phyloP scores from a whole-genome alignment of 768 basidiomycete genomes.

The Lyophyllum atratum region DNA sequence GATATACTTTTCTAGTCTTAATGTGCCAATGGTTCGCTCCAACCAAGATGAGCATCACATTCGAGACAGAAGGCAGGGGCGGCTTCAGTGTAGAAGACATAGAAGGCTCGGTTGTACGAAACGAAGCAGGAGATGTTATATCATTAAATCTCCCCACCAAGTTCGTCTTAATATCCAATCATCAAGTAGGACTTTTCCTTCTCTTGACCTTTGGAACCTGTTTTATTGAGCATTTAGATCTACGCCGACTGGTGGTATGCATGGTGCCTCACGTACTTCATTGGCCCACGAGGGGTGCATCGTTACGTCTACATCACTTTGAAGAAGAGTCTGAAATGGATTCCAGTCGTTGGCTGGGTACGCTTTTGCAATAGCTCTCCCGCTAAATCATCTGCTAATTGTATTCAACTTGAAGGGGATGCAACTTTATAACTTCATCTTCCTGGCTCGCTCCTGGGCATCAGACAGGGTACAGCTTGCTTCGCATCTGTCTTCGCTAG shows the following conservation, averaged over 20 bases:
- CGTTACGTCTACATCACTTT: slow-evolving; percentile 85
- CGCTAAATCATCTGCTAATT: slow-evolving; percentile 6
- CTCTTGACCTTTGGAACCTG: not conserved
- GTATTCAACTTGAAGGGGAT: slow-evolving; percentile 73
- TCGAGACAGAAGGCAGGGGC: slow-evolving; percentile 70
- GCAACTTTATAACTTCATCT: slow-evolving; percentile 95
- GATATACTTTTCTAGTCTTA: slow-evolving; percentile 49
- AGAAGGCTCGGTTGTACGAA: slow-evolving; percentile 54
- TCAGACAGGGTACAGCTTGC: slow-evolving; percentile 75
- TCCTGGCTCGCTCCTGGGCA: slow-evolving; percentile 89
- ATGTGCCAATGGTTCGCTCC: slow-evolving; percentile 86
- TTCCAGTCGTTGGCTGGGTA: slow-evolving; percentile 91
- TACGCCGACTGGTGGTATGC: slow-evolving; percentile 89
- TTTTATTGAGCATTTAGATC: slow-evolving; percentile 40
- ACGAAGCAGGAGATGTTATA: slow-evolving; percentile 55
- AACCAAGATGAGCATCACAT: slow-evolving; percentile 69
- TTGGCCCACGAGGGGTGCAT: slow-evolving; percentile 59
- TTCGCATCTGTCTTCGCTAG: slow-evolving; percentile 66
- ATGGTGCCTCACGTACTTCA: slow-evolving; percentile 81
- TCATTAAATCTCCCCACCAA: slow-evolving; percentile 75
- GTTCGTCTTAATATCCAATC: slow-evolving; percentile 87
- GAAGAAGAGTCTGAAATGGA: slow-evolving; percentile 84
- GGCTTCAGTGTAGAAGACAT: slow-evolving; percentile 63
- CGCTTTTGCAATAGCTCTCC: not conserved
- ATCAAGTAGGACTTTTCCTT: slow-evolving; percentile 62